Base-by-base conservation (phyloP, 2,329 filamentous ascomycete species). In the Calonectria multiphialidica region DNA sequence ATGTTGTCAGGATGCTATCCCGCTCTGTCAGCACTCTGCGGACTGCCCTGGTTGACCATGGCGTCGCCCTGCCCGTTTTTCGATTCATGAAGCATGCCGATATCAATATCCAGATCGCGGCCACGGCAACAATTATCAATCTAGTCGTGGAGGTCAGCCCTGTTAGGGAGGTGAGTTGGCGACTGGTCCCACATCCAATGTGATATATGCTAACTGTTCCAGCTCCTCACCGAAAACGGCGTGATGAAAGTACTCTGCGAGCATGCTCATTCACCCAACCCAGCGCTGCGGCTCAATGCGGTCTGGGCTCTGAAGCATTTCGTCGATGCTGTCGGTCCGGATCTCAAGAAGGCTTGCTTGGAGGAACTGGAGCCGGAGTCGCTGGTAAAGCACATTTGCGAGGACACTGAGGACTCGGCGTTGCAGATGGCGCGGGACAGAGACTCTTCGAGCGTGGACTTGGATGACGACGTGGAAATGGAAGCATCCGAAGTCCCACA, bases 301-400 rank as follows among this genome's bases (percentile, higher is more conserved):
- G 85, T 99, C 2, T 99, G 97, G 96, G 95, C 95, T 7, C 86
- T 99, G 70, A 98, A 98, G 81, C 95, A 98, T 83, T 89, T 98
- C 62, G 93, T 98, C 3, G 90, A 94, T 74, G 92, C 91, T 25
- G 91, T 94, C 7, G 89, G 90, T 21, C 91, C 93, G 53, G 90
- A 93, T 15, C 86, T 94, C 76, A 98, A 97, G 83, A 93, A 93
- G 78, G 89, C 90, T 59, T 95, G 95, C 72, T 85, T 98, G 15
- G 92, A 96, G 62, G 92, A 94, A 79, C 88, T 98, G 5, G 92
- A 92, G 10, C 90, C 94, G 0, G 91, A 90, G 13, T 98, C 95
- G 94, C 88, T 98, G 15, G 89, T 96, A 73, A 92, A 93, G 71
- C 88, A 97, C 25, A 94, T 98, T 53, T 92, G 90, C 66, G 88